Evolutionary conservation across 768 basidiomycete species (phyloP), one percentile per base, ranked within the genome.

Genomic region (Paxillus rubicundulus): DNA sequence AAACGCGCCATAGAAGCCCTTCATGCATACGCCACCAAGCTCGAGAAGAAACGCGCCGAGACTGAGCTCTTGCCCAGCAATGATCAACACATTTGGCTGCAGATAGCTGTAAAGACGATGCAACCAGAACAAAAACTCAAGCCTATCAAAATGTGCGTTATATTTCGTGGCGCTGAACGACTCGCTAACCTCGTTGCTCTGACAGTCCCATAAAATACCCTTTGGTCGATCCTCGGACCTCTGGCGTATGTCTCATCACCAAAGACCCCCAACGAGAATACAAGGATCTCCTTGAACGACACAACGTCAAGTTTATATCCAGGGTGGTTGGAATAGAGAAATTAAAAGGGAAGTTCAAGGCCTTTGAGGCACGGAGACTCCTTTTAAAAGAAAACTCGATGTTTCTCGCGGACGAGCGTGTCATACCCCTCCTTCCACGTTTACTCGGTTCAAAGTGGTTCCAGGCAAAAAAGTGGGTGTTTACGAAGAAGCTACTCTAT

Each of bases 191-290:
- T 28, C 32, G 51, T 51, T 53, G 12, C 28, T 45, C 48, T 39
- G 5, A 61, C 86, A 68, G 92, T 52, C 85, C 88, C 5, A 77
- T 99, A 41, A 82, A 81, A 36, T 80, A 97, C 65, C 89, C 89
- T 30, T 71, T 92, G 55, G 82, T 91, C 63, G 94, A 91, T 76
- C 96, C 88, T 12, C 84, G 89, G 46, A 84, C 80, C 13, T 84
- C 83, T 6, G 71, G 87, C 9, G 78, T 99, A 46, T 98, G 95
- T 70, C 77, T 99, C 46, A 87, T 99, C 70, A 89, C 89, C 46
- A 98, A 98, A 72, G 92, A 96, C 68, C 96, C 96, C 2, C 96
- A 98, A 62, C 77, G 96, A 41, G 80, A 92, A 66, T 99, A 98
- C 79, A 99, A 99, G 70, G 92, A 96, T 66, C 85, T 97, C 10